Evolutionary conservation across 805 yeast species (phyloP), one percentile per base, ranked within the genome.

Genomic region (Brettanomyces nanus): DNA sequence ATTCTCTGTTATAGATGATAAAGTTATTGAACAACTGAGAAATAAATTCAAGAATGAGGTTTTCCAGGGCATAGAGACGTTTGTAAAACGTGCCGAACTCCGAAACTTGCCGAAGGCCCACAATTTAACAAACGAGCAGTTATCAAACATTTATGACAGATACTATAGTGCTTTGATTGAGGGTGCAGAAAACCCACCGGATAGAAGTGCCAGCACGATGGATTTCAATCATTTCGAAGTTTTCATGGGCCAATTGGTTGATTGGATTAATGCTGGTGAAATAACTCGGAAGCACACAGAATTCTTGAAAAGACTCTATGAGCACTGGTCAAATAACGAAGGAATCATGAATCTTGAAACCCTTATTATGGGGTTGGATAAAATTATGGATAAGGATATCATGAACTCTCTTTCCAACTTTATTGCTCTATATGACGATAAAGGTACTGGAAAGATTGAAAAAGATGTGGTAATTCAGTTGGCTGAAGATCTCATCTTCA

Each of bases 31-130:
- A 18, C 80, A 72, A 41, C 80, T 78, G 50, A 73, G 97, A 37
- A 65, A 71, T 19, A 81, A 72, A 53, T 80, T 75, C 56, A 78
- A 87, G 58, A 77, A 79, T 47, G 75, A 79, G 32, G 90, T 92
- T 31, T 77, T 84, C 52, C 84, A 74, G 49, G 90, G 92, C 38
- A 86, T 90, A 44, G 95, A 92, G 47, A 69, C 78, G 1, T 90
- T 90, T 63, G 94, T 92, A 26, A 92, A 90, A 59, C 71, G 95
- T 40, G 85, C 97, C 0, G 96, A 92, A 58, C 57, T 92, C 29
- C 70, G 98, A 47, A 89, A 86, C 58, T 63, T 90, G 38, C 90
- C 94, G 26, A 80, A 80, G 53, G 75, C 85, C 1, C 70, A 68
- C 19, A 74, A 82, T 52, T 61, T 90, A 25, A 56, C 68, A 3